A percentile compares a stretch with the other conserved stretches of the same genome.
These are phyloP conservation scores for Cinnamomum micranthum DNA, from an alignment of 164 flowering plant species.

Conservation along the genomic window DNA sequence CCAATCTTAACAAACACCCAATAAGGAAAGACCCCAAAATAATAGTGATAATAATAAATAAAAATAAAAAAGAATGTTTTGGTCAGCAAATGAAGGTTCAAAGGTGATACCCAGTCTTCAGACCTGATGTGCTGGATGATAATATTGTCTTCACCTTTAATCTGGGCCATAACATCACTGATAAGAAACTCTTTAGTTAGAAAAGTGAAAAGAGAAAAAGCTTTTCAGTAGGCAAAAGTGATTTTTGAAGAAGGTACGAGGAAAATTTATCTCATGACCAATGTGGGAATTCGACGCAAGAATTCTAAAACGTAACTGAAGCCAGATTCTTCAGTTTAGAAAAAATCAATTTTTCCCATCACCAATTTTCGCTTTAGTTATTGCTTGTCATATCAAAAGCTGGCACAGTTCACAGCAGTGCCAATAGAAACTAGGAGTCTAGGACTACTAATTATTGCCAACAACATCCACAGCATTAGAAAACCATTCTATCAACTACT, in stretches of 20 bases:
- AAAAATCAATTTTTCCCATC: not conserved
- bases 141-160: constrained; percentile 65
- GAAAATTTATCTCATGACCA: not conserved
- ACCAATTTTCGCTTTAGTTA: not conserved
- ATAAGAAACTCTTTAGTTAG: not conserved
- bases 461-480: no score
- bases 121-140: constrained; percentile 51
- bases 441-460: no score
- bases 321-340: not conserved
- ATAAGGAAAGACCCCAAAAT: no score
- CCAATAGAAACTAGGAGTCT: no score
- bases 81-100: not conserved
- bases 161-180: constrained; percentile 63
- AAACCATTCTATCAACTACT: no score
- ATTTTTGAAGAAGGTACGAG: not conserved
- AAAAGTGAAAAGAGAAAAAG: not conserved
- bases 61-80: no score
- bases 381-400: not conserved
- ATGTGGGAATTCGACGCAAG: not conserved
- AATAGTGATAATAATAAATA: no score
- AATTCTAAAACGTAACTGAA: not conserved
- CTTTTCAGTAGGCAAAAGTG: not conserved
- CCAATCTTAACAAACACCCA: no score
- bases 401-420: no score
- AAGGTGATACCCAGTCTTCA: constrained; percentile 67